Conservation (phyloP, 2,329 filamentous ascomycete species). For the Aphanocladium album region DNA sequence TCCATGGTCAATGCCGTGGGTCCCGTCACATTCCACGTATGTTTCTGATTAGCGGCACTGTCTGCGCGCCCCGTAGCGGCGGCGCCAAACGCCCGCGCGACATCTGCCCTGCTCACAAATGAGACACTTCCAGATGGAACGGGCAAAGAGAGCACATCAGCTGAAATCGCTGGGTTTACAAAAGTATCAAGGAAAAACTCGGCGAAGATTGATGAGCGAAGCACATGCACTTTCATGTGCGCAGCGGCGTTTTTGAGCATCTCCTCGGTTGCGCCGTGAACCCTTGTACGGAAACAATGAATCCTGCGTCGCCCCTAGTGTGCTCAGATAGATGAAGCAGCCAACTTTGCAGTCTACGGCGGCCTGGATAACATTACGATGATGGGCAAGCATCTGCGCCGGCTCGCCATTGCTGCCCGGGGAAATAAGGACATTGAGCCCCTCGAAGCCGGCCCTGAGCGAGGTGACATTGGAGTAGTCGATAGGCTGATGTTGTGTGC, state of each 20-base stretch:
- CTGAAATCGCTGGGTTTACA: not conserved
- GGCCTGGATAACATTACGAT: not conserved
- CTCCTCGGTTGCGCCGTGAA: not conserved
- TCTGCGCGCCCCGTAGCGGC: not conserved
- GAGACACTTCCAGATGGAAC: not conserved
- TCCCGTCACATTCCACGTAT: not conserved
- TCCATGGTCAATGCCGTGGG: not conserved
- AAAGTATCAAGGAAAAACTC: constrained; percentile 1
- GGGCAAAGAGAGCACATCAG: not conserved
- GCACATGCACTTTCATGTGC: not conserved
- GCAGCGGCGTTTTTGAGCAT: not conserved
- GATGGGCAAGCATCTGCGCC: not conserved
- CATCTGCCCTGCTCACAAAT: constrained; percentile 1
- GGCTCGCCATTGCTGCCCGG: constrained; percentile 3
- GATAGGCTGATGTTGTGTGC: not conserved
- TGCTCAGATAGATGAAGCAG: not conserved
- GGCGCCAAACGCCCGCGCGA: not conserved
- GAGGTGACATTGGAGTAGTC: not conserved
- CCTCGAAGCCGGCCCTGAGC: not conserved
- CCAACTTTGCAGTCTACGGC: not conserved
- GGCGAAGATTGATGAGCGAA: constrained; percentile 1
- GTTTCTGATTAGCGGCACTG: not conserved
- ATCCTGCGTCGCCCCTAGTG: not conserved
- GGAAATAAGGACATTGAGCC: not conserved
- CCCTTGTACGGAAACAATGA: not conserved